Base-by-base conservation (phyloP, 164 flowering plant genomes). In the Vitis labrusca region DNA sequence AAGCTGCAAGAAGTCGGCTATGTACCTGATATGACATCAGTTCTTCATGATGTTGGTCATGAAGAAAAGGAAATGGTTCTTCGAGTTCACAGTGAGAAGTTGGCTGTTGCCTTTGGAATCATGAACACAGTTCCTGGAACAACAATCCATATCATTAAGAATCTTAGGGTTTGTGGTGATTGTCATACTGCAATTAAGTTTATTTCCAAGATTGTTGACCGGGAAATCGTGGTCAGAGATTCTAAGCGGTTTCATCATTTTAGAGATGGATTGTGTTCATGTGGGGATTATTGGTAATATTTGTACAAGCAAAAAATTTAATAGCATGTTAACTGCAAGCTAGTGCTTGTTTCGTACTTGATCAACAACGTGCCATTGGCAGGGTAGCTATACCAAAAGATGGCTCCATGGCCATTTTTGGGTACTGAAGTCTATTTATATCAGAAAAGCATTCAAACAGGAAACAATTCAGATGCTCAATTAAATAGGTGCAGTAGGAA, bases 21-120 rank as follows among this genome's bases (percentile, higher is more conserved):
- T 75, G 72, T 80, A 17, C 86, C 94, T 0, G 83, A 88, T 70
- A 79, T 72, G 72, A 63, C 84, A 32, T 86, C 91, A 23, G 97
- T 82, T 72, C 79, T 87, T 66, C 90, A 91, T 63, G 97, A 93
- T 84, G 86, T 91, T 47, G 90, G 85, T 66, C 77, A 83, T 47
- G 95, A 91, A 78, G 98, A 93, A 79, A 91, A 88, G 77, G 90
- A 79, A 74, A 83, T 87, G 80, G 65, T 66, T 3, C 59, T 89
- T 30, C 76, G 79, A 66, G 83, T 87, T 67, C 98, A 93, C 32
- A 91, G 97, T 68, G 97, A 93, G 85, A 93, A 89, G 71, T 76
- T 93, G 30, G 98, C 97, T 6, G 90, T 93, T 64, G 97, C 86
- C 12, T 89, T 84, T 79, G 95, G 91, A 57, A 73, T 93, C 63